Evolutionary conservation across 805 yeast species (phyloP).

Genomic region (Suhomyces sp.): DNA sequence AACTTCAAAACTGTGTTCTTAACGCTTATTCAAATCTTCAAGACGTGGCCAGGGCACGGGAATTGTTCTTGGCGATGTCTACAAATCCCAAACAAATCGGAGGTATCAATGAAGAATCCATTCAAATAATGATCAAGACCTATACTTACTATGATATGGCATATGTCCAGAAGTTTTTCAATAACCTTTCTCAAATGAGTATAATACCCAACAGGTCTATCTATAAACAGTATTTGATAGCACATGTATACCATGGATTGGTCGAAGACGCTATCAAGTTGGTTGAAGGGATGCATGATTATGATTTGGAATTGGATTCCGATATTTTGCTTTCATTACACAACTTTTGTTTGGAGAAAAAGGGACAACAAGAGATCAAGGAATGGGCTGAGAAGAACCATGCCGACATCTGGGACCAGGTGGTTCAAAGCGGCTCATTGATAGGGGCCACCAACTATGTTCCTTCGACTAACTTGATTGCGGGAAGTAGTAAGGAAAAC

Average conservation of each 20-base stretch:
- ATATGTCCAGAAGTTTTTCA: conserved; percentile 63
- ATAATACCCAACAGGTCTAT: conserved; percentile 53
- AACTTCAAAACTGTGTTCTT: conserved; percentile 59
- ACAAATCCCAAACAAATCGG: conserved; percentile 46
- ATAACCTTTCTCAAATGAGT: conserved; percentile 51
- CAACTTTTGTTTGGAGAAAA: conserved; percentile 39
- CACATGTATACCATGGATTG: conserved; percentile 67
- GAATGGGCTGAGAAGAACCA: conserved; percentile 35
- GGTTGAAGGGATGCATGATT: conserved; percentile 47
- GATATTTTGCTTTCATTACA: conserved; percentile 49
- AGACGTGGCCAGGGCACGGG: conserved; percentile 55
- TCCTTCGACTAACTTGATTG: conserved; percentile 30
- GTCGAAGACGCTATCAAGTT: conserved; percentile 55
- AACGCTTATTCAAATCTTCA: conserved; percentile 62
- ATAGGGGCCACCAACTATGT: conserved; percentile 26
- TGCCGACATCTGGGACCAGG: conserved; percentile 28
- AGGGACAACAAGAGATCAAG: conserved; percentile 29
- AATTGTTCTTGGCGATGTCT: conserved; percentile 58
- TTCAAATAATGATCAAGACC: conserved; percentile 65
- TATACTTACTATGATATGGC: conserved; percentile 53
- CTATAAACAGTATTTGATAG: conserved; percentile 61
- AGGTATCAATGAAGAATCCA: conserved; percentile 62
- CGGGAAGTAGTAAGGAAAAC: conserved; percentile 9
- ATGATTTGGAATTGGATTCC: conserved; percentile 43
- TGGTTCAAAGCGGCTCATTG: conserved; percentile 24